Evolutionary conservation across 768 basidiomycete genomes (phyloP), one percentile per base, ranked within the genome.

Genomic region (Leccinum subgranulosum): DNA sequence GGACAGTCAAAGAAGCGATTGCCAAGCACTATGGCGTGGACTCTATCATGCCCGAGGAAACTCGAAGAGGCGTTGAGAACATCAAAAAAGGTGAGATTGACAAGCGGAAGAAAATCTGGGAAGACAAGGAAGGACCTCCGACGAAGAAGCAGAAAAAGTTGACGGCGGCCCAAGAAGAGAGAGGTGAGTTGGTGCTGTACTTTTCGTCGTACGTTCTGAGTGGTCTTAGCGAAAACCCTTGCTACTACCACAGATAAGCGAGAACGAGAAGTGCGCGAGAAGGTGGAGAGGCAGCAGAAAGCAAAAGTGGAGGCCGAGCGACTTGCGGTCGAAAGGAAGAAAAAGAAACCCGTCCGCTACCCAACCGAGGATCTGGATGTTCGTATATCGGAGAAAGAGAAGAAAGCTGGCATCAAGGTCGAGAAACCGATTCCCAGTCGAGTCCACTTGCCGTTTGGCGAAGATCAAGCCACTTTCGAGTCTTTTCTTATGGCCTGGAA

Each of bases 351-450:
- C 1, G 74, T 95, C 62, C 90, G 94, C 51, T 97, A 96, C 71
- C 94, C 94, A 0, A 93, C 92, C 1, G 94, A 97, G 73, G 93
- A 96, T 72, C 77, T 96, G 47, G 92, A 94, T 69, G 84, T 96
- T 59, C 81, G 81, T 55, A 71, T 93, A 51, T 78, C 84, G 27
- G 90, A 92, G 50, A 90, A 87, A 71, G 92, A 94, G 70, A 90
- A 85, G 74, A 90, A 87, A 66, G 84, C 86, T 4, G 91, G 92
- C 7, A 79, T 83, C 73, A 85, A 81, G 63, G 71, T 87, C 28
- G 81, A 79, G 65, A 78, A 88, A 58, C 92, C 92, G 23, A 65
- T 81, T 49, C 83, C 89, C 4, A 89, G 83, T 65, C 78, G 81
- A 52, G 69, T 73, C 2, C 77, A 78, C 12, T 74, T 93, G 52